These are phyloP conservation scores for Geotrichum restrictum DNA, from an alignment of 1,139 yeast species.

Conservation along the genomic window DNA sequence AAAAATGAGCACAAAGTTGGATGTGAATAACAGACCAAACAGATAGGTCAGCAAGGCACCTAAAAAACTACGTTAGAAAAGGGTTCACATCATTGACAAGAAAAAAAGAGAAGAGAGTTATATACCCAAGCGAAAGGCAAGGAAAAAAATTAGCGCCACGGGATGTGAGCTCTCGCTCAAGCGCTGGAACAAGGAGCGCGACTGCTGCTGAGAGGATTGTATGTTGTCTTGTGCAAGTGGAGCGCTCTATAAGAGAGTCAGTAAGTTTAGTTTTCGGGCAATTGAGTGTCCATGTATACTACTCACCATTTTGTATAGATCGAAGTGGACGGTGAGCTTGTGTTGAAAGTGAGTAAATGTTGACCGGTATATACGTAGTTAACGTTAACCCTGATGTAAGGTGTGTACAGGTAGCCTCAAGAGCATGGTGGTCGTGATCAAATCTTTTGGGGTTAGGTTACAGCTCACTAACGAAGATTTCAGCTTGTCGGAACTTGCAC, in stretches of 20 bases:
- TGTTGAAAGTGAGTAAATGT: no score
- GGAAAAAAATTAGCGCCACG: slow-evolving; percentile 61
- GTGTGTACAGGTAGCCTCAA: no score
- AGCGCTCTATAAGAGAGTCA: background rate
- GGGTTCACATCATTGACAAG: background rate
- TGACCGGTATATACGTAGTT: no score
- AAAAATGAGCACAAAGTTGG: slow-evolving; percentile 69
- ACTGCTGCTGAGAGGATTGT: background rate
- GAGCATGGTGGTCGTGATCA: no score
- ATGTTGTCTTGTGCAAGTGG: slow-evolving; percentile 3
- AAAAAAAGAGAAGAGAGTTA: no score
- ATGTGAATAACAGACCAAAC: slow-evolving; percentile 65
- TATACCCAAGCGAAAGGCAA: slow-evolving; percentile 55
- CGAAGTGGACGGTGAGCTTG: background rate
- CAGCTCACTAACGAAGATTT: no score
- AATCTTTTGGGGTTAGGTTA: no score
- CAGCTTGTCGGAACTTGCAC: no score
- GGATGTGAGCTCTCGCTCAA: slow-evolving; percentile 75
- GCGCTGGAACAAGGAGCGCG: slow-evolving; percentile 39
- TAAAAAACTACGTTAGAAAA: slow-evolving; percentile 13
- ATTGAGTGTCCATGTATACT: no score
- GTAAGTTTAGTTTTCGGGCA: background rate
- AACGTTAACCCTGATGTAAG: no score
- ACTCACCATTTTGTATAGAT: background rate
- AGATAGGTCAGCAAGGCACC: slow-evolving; percentile 62